Base-by-base conservation (phyloP, 352 stramenopile genomes). In the Globisporangium middletonii region DNA sequence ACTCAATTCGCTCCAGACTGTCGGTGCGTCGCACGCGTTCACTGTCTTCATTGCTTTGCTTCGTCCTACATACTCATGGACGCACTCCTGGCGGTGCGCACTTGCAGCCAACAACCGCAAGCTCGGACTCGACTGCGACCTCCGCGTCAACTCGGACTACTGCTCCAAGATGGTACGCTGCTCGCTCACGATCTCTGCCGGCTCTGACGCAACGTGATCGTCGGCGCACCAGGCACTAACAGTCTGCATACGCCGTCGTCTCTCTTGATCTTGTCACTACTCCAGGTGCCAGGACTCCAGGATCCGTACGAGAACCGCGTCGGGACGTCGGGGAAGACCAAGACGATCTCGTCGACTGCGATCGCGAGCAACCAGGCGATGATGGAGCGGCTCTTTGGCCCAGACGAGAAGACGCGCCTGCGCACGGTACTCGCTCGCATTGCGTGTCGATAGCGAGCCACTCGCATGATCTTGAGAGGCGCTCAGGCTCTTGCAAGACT, bases 361-460 rank as follows among this genome's bases (percentile, higher is more conserved):
- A 68, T 77, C 3, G 73, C 77, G 19, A 86, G 68, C 58, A 88
- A 79, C 48, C 79, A 92, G 57, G 75, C 79, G 46, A 86, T 89
- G 77, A 75, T 89, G 63, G 82, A 92, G 59, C 60, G 82, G 1
- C 67, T 92, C 27, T 92, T 92, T 68, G 82, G 79, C 0, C 72
- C 75, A 3, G 82, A 92, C 27, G 82, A 92, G 26, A 89, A 88
- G 53, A 77, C 65, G 37, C 67, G 72, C 12, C 58, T 73, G 1
- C 81, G 81, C 26, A 78, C 68, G 53, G 77, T 84, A 50, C 51
- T 26, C 23, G 9, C 18, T 27, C 19, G 49, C n/a, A 11, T 8
- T 45, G 1, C 4, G 7, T 16, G 23, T 54, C 33, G 33, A 38
- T 38, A 38, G 33, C 9, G 33, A 9, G 33, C 33, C 33, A 12